Base-by-base conservation (phyloP, 2,329 filamentous ascomycete genomes). In the Chaetomium olivaceum region DNA sequence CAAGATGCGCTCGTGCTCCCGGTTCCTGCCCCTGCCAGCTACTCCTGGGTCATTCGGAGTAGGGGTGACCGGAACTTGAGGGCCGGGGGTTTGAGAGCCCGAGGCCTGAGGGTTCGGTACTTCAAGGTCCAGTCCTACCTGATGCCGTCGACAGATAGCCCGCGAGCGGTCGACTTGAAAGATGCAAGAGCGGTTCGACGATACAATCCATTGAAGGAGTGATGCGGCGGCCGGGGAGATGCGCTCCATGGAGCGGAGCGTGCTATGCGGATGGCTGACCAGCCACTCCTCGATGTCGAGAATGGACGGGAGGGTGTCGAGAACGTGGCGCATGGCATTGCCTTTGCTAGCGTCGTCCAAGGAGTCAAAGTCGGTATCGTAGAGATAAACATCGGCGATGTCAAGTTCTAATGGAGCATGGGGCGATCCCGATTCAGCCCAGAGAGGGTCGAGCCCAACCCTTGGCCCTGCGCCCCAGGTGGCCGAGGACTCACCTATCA, bases 161-260 rank as follows among this genome's bases (percentile, higher is more conserved):
- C 64, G 9, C 50, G 54, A 11, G 63, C 60, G 16, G 52, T 89
- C 87, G 19, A 95, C 88, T 70, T 94, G 88, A 55, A 94, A 82
- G 67, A 97, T 95, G 71, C 89, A 93, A 0, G 93, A 94, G 55
- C 92, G 84, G 72, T 97, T 97, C 0, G 93, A 96, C 0, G 93
- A 91, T 65, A 97, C 86, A 67, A 97, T 91, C 93, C 93, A 97
- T 60, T 91, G 85, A 23, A 97, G 79, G 0, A 96, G 77, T 23
- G 87, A 85, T 3, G 91, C 77, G 0, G 89, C 85, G 7, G 90
- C 84, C 2, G 86, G 84, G 0, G 89, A 85, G 11, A 97, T 58
- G 82, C 21, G 82, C 78, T 25, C 85, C 80, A 69, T 79, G 50
- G 76, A 79, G 3, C 77, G 74, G 27, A 90, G 75, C 1, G 70